phyloP scores from a whole-genome alignment of 73 alveolate species.

The Stentor roeselii region DNA sequence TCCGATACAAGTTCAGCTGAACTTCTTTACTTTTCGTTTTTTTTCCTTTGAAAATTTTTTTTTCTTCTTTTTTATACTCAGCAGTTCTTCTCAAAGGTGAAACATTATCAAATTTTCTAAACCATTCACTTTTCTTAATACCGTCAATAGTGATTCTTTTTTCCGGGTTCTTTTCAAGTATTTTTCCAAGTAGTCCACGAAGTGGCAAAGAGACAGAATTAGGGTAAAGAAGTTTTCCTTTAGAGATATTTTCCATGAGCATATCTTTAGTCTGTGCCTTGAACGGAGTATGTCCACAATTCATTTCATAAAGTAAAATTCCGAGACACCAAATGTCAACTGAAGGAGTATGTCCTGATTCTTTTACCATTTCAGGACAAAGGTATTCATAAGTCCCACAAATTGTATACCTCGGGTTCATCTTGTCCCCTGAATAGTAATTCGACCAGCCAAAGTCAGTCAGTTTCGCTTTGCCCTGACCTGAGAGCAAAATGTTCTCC shows the following conservation, averaged over 20 bases:
- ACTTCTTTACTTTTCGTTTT: neutral
- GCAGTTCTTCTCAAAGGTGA: too few species aligned
- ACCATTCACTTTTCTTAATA: conserved; percentile 10
- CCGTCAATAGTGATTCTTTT: conserved; percentile 7
- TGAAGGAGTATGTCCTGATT: conserved; percentile 13
- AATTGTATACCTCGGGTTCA: conserved; percentile 26
- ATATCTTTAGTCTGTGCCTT: neutral
- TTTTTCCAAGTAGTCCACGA: neutral
- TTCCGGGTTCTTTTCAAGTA: neutral
- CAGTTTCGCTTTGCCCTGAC: neutral
- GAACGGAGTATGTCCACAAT: conserved; percentile 21
- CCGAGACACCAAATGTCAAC: conserved; percentile 21
- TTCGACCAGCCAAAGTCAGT: conserved; percentile 21
- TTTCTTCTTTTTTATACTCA: neutral
- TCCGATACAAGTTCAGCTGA: neutral
- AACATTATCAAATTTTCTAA: too few species aligned
- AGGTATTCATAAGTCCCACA: conserved; percentile 30
- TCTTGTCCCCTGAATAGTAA: conserved; percentile 54
- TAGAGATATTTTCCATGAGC: neutral
- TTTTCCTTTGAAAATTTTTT: too few species aligned
- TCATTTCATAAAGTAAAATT: conserved; percentile 18
- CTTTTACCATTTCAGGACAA: conserved; percentile 26
- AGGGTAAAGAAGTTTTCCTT: neutral
- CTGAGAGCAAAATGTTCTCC: conserved; percentile 35
- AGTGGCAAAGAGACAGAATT: neutral